Evolutionary conservation across 148 eudicot genomes (phyloP), one percentile per base, ranked within the genome.

Genomic region (Rhododendron henanense): DNA sequence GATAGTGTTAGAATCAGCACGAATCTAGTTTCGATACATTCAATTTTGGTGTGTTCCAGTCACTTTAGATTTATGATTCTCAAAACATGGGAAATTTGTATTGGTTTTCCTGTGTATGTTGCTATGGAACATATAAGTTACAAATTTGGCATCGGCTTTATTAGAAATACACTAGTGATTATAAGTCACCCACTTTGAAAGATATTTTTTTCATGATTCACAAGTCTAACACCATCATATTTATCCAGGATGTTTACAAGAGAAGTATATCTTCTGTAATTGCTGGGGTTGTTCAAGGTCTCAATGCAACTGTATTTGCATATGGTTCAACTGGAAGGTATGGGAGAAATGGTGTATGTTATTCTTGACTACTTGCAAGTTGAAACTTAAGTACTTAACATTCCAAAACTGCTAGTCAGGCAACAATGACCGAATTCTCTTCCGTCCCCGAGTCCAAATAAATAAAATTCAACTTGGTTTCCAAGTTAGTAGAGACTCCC

Each of bases 281-380:
- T 83, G 85, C 92, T 76, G 98, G 98, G 71, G 96, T 95, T 53
- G 90, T 93, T 87, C 98, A 94, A 82, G 98, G 98, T 84, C 93
- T 95, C 74, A 95, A 95, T 88, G 94, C 95, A 69, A 95, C 98
- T 50, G 88, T 94, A 59, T 95, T 95, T 93, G 98, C 98, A 57
- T 95, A 95, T 94, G 98, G 98, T 83, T 92, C 96, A 80, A 95
- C 98, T 55, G 98, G 98, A 88, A 95, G 98, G 98, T 95, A 91
- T 51, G 31, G 41, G 23, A 50, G 16, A 61, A 79, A 44, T 45
- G 39, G 41, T 35, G 11, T 75, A 28, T 59, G 35, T 47, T 79
- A 37, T 80, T 59, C 53, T 14, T 39, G 28, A 31, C 31, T 35
- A 65, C 35, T 55, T 73, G 55, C 25, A 47, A 39, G 69, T 63